Conservation (phyloP, 306 rosid genomes). For the Castanea mollissima region DNA sequence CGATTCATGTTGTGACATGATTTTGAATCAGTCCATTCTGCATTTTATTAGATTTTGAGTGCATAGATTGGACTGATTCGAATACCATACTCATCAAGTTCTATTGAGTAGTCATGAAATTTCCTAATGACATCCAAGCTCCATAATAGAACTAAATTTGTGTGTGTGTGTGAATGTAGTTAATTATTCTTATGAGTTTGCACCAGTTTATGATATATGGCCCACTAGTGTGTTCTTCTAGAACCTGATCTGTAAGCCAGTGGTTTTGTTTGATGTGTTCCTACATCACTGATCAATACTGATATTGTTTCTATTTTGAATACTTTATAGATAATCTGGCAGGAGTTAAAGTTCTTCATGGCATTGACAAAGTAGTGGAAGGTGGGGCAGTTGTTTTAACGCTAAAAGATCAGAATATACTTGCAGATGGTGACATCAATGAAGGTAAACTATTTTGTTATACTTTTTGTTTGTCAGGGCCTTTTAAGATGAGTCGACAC, state of each 20-base stretch:
- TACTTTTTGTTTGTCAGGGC: constrained; percentile 17
- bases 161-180: not conserved
- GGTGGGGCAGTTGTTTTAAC: constrained; percentile 96
- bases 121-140: not conserved
- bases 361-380: constrained; percentile 87
- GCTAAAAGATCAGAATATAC: constrained; percentile 85
- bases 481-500: constrained; percentile 24
- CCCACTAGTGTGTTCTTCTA: not conserved
- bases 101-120: not conserved
- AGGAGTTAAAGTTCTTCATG: constrained; percentile 95
- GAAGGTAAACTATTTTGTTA: constrained; percentile 53
- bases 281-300: not conserved
- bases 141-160: not conserved
- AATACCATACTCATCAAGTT: not conserved
- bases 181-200: not conserved
- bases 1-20: not conserved
- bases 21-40: not conserved
- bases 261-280: not conserved
- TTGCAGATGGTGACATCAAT: constrained; percentile 82
- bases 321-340: constrained; percentile 57
- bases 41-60: not conserved
- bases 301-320: constrained; percentile 14
- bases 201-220: not conserved
- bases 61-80: not conserved
- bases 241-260: not conserved